phyloP scores from a whole-genome alignment of 257 asterid genomes.

The Ehretia macrophylla region DNA sequence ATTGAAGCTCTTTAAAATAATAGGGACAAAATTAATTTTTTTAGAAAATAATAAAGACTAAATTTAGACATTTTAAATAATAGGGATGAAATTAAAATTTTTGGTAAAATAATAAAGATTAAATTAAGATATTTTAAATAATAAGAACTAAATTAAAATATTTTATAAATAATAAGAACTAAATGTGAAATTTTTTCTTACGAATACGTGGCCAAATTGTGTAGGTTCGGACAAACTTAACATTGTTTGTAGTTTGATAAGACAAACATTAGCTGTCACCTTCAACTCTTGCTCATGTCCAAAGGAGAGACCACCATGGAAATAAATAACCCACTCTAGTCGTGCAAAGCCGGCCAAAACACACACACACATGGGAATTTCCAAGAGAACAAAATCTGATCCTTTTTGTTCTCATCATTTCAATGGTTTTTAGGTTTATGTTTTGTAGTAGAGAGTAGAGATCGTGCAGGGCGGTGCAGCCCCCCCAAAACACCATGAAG shows the following conservation, averaged over 20 bases:
- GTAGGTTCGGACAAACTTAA: not conserved
- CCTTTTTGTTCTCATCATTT: conserved; percentile 14
- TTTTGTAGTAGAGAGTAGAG: conserved; percentile 1
- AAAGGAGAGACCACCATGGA: not conserved
- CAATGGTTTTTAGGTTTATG: not conserved
- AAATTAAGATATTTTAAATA: no score
- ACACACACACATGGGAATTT: conserved; percentile 10
- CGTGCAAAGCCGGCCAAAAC: conserved; percentile 47
- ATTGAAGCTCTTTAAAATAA: no score
- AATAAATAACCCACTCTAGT: conserved; percentile 16
- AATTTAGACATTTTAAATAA: no score
- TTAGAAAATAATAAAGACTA: no score
- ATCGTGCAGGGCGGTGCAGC: conserved; percentile 57
- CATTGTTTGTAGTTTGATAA: conserved; percentile 25
- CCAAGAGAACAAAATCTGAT: conserved; percentile 43
- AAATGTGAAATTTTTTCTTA: no score
- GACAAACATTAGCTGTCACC: conserved; percentile 37
- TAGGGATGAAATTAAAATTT: no score
- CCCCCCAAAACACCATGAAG: conserved; percentile 5
- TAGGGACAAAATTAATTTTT: no score
- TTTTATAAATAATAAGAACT: no score
- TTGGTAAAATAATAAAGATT: no score
- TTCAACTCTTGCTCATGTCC: conserved; percentile 1
- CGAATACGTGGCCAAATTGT: not conserved
- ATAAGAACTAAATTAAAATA: no score